Evolutionary conservation across 495 filamentous ascomycete genomes (phyloP).

Genomic region (Penicillium daleae): DNA sequence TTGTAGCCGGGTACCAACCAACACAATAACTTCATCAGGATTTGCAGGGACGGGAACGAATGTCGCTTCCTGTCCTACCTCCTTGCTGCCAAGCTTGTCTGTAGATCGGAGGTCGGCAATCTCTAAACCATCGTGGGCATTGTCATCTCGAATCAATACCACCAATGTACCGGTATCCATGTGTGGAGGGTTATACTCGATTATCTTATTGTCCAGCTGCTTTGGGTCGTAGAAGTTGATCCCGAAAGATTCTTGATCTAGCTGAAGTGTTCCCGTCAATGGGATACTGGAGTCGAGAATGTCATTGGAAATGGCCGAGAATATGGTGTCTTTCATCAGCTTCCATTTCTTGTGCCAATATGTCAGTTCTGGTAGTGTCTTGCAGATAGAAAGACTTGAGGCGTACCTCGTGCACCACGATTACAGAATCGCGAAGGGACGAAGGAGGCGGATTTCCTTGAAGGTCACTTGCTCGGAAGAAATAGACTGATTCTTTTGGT

Average conservation of each 20-base stretch:
- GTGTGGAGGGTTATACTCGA: conserved; percentile 16
- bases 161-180: conserved; percentile 19
- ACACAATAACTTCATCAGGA: conserved; percentile 18
- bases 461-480: conserved; percentile 4
- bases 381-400: neutral
- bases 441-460: neutral
- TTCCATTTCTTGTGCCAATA: conserved; percentile 14
- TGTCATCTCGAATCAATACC: conserved; percentile 8
- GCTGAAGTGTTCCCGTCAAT: conserved; percentile 16
- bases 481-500: conserved; percentile 18
- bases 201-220: neutral
- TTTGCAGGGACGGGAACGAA: conserved; percentile 16
- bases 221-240: conserved; percentile 15
- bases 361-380: neutral
- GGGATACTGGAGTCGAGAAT: conserved; percentile 9
- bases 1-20: conserved; percentile 20
- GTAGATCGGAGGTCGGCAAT: conserved; percentile 18
- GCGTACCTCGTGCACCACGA: conserved; percentile 14
- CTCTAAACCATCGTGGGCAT: conserved; percentile 14
- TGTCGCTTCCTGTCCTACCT: conserved; percentile 15
- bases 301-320: neutral
- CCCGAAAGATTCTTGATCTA: conserved; percentile 21
- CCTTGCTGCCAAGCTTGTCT: conserved; percentile 13
- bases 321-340: conserved; percentile 7
- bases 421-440: conserved; percentile 1